Conservation (phyloP, 2,329 filamentous ascomycete genomes). For the Ilyonectria destructans region DNA sequence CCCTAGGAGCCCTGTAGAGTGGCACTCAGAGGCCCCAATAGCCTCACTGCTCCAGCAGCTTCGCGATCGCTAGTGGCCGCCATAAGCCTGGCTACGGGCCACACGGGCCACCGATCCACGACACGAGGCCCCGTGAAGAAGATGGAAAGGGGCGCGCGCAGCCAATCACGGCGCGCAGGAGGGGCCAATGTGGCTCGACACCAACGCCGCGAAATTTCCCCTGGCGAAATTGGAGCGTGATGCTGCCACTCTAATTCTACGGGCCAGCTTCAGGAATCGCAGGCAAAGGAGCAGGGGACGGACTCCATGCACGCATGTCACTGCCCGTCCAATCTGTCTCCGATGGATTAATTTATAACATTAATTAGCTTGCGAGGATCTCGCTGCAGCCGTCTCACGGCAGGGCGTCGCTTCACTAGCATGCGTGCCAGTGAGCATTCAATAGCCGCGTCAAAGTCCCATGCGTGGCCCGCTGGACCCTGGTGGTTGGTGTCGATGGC, state of each 20-base stretch:
- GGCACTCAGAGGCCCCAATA: not conserved
- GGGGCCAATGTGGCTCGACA: constrained; percentile 48
- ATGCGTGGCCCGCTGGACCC: constrained; percentile 1
- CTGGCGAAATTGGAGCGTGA: constrained; percentile 44
- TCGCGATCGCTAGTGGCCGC: constrained; percentile 1
- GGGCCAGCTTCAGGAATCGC: not conserved
- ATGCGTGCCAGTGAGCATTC: not conserved
- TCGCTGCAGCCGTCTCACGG: not conserved
- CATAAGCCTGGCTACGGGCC: constrained; percentile 1
- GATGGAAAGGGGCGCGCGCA: constrained; percentile 40
- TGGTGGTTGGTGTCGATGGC: constrained; percentile 5
- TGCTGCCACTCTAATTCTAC: constrained; percentile 32
- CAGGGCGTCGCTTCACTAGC: not conserved
- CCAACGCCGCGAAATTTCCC: constrained; percentile 41
- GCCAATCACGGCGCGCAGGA: constrained; percentile 41
- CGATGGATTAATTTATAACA: not conserved
- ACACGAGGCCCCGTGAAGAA: constrained; percentile 46
- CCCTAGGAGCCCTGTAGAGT: constrained; percentile 9
- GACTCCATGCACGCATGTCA: not conserved
- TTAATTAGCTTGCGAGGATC: not conserved
- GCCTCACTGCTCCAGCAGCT: constrained; percentile 9
- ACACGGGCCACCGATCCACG: constrained; percentile 44
- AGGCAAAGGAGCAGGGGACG: not conserved
- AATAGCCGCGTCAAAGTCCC: not conserved
- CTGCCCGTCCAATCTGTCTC: not conserved